Evolutionary conservation across 179 eudicot genomes (phyloP).

Genomic region (Camellia oleifera): DNA sequence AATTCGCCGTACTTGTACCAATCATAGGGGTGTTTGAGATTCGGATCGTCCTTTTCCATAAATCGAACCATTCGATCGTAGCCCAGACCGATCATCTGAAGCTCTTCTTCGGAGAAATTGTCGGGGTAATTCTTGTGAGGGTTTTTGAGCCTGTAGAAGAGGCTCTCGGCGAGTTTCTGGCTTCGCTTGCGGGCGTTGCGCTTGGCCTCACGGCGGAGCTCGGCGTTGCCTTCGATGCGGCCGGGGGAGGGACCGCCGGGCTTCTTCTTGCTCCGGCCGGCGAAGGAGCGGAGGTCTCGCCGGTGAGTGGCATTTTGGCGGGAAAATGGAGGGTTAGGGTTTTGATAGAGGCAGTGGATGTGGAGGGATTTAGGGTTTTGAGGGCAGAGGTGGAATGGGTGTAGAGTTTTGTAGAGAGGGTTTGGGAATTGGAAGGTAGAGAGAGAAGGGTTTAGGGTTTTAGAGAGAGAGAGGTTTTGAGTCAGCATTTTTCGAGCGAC

Average conservation of each 20-base stretch:
- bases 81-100: constrained; percentile 89
- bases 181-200: constrained; percentile 59
- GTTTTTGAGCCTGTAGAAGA: constrained; percentile 83
- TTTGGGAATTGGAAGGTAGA: constrained; percentile 28
- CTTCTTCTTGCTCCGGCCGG: constrained; percentile 76
- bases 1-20: constrained; percentile 96
- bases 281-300: constrained; percentile 50
- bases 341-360: constrained; percentile 18
- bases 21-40: constrained; percentile 79
- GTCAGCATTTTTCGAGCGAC: constrained; percentile 24
- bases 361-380: constrained; percentile 16
- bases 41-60: constrained; percentile 91
- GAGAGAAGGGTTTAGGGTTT: constrained; percentile 38
- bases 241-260: constrained; percentile 44
- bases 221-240: constrained; percentile 66
- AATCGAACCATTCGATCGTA: constrained; percentile 97
- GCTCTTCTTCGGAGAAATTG: constrained; percentile 88
- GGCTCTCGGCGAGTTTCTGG: constrained; percentile 63
- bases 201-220: constrained; percentile 73
- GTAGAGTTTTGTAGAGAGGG: constrained; percentile 34
- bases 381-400: constrained; percentile 19
- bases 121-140: constrained; percentile 73
- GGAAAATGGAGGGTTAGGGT: constrained; percentile 19
- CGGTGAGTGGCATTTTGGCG: constrained; percentile 22
- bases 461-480: constrained; percentile 42